These are phyloP conservation scores for Talaromyces stipitatus DNA, from an alignment of 495 filamentous ascomycete genomes.

Conservation along the genomic window DNA sequence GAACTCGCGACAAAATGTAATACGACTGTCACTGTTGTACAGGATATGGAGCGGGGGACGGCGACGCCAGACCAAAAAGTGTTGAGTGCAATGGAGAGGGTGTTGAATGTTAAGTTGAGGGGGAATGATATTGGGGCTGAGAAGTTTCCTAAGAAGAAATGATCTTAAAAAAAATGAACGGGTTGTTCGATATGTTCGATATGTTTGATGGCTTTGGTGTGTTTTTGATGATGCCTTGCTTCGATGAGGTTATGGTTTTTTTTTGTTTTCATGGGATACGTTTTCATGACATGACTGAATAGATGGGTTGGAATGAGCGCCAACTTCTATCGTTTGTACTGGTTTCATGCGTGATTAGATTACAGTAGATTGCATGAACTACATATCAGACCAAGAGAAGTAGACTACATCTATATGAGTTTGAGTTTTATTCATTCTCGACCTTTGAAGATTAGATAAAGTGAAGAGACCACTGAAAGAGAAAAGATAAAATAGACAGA, in stretches of 20 bases:
- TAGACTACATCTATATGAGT: background rate
- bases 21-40: constrained; percentile 69
- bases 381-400: too few species aligned
- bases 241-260: constrained; percentile 14
- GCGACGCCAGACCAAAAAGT: constrained; percentile 82
- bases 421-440: background rate
- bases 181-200: constrained; percentile 5
- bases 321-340: background rate
- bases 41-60: constrained; percentile 78
- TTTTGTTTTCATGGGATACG: constrained; percentile 3
- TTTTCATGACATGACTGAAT: constrained; percentile 7
- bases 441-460: background rate
- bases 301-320: constrained; percentile 4
- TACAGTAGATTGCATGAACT: background rate
- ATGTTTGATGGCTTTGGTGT: constrained; percentile 23
- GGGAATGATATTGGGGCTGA: constrained; percentile 70
- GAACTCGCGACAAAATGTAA: constrained; percentile 93
- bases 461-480: background rate
- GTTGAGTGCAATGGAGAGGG: constrained; percentile 69
- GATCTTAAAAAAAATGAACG: constrained; percentile 13
- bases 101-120: constrained; percentile 78
- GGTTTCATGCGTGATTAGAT: background rate
- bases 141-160: constrained; percentile 66
- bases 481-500: constrained; percentile 16
- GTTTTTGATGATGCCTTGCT: constrained; percentile 10